These are phyloP conservation scores for Ganoderma multipileum DNA, from an alignment of 1,284 basidiomycete genomes.

Conservation along the genomic window DNA sequence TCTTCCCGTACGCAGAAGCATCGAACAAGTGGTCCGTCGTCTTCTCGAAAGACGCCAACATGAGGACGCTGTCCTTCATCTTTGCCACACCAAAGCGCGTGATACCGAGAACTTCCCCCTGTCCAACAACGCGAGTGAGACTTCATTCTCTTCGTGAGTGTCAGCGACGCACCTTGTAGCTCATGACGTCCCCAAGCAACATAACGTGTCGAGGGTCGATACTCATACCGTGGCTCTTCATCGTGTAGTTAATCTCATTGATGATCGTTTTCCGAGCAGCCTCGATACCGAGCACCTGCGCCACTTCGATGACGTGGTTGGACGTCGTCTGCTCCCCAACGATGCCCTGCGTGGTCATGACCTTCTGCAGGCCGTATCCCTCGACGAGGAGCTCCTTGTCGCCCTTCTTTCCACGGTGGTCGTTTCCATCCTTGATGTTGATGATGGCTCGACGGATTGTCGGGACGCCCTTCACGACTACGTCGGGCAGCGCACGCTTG, in stretches of 20 bases:
- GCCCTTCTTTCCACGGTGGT: conserved; percentile 77
- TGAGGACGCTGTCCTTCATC: conserved; percentile 99
- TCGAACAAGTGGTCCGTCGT: conserved; percentile 99
- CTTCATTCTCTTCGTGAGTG: not conserved
- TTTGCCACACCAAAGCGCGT: conserved; percentile 99
- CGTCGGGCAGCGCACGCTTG: conserved; percentile 80
- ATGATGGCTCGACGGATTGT: conserved; percentile 92
- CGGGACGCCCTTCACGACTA: conserved; percentile 93
- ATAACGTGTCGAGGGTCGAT: conserved; percentile 99
- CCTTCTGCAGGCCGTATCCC: conserved; percentile 96
- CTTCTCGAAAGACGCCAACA: conserved; percentile 99
- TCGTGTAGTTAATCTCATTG: conserved; percentile 97
- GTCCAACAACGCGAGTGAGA: conserved; percentile 7
- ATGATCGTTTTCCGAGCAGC: conserved; percentile 95
- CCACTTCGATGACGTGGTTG: conserved; percentile 98
- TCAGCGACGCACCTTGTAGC: conserved; percentile 78
- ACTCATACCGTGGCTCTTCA: conserved; percentile 97
- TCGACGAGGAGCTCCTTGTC: conserved; percentile 92
- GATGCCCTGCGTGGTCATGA: conserved; percentile 98
- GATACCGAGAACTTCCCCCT: conserved; percentile 98
- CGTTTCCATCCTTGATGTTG: conserved; percentile 87
- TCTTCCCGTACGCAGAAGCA: conserved; percentile 95
- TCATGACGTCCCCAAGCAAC: conserved; percentile 98
- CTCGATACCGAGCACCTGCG: conserved; percentile 95
- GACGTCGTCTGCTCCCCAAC: conserved; percentile 92